Base-by-base conservation (phyloP, 768 basidiomycete species). In the Tephrocybe sp. region DNA sequence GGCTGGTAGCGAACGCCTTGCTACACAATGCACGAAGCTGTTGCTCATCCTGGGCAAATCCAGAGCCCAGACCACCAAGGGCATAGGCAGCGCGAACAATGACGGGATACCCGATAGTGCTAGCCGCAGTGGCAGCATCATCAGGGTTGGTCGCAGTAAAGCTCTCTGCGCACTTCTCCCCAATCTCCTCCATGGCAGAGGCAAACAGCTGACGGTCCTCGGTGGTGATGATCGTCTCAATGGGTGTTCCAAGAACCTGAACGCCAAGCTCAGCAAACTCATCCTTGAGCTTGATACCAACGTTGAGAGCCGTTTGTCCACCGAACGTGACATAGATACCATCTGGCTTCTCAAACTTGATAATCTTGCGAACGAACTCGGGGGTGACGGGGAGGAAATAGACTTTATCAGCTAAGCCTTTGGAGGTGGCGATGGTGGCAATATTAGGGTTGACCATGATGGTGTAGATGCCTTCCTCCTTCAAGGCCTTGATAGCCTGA, bases 401-500 rank as follows among this genome's bases (percentile, higher is more conserved):
- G 42, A 99, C 95, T 69, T 98, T 98, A 76, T 99, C 97, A 19
- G 97, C 97, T 43, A 99, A 82, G 53, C 97, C 94, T 60, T 94
- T 94, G 41, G 92, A 94, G 1, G 94, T 97, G 38, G 94, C 94
- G 58, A 97, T 99, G 31, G 97, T 99, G 18, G 97, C 97, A 59
- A 99, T 99, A 70, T 99, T 99, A 22, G 97, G 95, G 70, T 98
- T 98, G 60, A 99, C 83, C 66, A 99, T 84, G 69, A 99, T 93
- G 51, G 97, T 99, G 71, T 97, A 98, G 63, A 99, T 98, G 27
- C 97, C 97, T 66, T 98, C 97, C 65, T 92, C 92, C 72, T 98
- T 98, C 57, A 99, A 79, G 9, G 97, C 97, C 71, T 99, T 99
- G 79, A 99, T 95, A 11, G 97, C 95, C 67, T 99, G 97, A 31